A percentile compares a stretch with the other conserved stretches of the same genome.
Conservation (phyloP, 495 filamentous ascomycete genomes). For the Penicillium waksmanii region DNA sequence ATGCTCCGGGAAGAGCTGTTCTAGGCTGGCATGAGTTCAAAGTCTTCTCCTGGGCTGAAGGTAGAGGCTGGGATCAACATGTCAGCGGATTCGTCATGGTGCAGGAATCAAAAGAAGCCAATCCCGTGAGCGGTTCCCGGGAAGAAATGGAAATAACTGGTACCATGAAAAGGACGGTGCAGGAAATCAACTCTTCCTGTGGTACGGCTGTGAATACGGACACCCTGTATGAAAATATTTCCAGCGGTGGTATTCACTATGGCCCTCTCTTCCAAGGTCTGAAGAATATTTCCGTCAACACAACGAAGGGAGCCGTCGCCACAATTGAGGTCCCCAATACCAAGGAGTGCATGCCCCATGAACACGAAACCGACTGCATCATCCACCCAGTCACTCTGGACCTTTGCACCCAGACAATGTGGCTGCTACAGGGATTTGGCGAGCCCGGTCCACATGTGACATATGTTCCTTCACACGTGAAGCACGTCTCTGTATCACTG, state of each 20-base stretch:
- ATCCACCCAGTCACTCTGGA: conserved; percentile 53
- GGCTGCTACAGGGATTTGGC: conserved; percentile 29
- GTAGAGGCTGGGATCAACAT: conserved; percentile 45
- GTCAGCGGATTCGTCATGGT: conserved; percentile 42
- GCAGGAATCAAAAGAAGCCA: conserved; percentile 31
- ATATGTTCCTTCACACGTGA: conserved; percentile 27
- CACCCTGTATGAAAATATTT: conserved; percentile 29
- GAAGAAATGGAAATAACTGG: conserved; percentile 8
- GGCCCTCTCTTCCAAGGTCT: conserved; percentile 40
- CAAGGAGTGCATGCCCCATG: conserved; percentile 49
- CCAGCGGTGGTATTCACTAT: conserved; percentile 36
- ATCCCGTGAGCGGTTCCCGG: conserved; percentile 28
- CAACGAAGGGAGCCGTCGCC: conserved; percentile 27
- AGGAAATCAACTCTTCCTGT: conserved; percentile 17
- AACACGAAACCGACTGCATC: conserved; percentile 45
- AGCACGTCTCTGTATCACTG: conserved; percentile 24
- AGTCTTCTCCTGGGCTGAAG: conserved; percentile 39
- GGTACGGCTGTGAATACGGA: conserved; percentile 15
- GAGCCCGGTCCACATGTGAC: conserved; percentile 21
- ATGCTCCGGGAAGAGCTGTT: conserved; percentile 30
- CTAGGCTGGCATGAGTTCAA: conserved; percentile 50
- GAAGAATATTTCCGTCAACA: conserved; percentile 28
- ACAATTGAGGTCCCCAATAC: conserved; percentile 49
- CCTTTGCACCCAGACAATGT: conserved; percentile 43
- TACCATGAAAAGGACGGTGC: background rate